A percentile compares a stretch with the other conserved stretches of the same genome.
Conservation (phyloP, 1,284 basidiomycete species). For the Ustilago cynodontis region DNA sequence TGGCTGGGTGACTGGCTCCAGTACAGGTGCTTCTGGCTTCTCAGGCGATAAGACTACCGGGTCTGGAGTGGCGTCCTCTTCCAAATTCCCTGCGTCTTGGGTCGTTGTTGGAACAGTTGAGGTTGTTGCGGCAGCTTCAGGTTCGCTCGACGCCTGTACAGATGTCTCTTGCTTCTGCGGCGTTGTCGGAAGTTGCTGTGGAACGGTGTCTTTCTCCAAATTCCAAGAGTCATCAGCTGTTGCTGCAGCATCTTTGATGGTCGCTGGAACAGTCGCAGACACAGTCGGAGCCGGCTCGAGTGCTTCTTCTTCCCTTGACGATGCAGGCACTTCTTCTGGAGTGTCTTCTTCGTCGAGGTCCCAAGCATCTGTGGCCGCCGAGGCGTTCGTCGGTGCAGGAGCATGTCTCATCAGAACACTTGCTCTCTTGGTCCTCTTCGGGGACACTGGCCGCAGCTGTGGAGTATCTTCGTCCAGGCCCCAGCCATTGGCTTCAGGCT, state of each 20-base stretch:
- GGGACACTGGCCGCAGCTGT: not conserved
- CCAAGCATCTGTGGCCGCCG: constrained; percentile 39
- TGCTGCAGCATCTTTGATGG: not conserved
- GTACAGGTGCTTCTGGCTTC: not conserved
- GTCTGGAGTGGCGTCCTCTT: not conserved
- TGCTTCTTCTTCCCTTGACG: not conserved
- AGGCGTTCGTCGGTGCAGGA: not conserved
- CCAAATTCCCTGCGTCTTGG: not conserved
- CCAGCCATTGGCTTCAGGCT: constrained; percentile 47
- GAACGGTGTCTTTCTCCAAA: constrained; percentile 21
- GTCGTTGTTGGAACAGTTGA: no score
- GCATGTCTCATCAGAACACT: constrained; percentile 1
- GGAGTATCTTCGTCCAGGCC: constrained; percentile 21
- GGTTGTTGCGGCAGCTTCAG: not conserved
- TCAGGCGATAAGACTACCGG: not conserved
- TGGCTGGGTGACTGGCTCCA: not conserved
- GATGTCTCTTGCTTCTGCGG: constrained; percentile 3
- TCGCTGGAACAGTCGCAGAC: not conserved
- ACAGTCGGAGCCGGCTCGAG: not conserved
- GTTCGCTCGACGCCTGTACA: not conserved
- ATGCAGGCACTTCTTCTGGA: not conserved
- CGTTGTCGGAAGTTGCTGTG: constrained; percentile 1
- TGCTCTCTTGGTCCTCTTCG: not conserved
- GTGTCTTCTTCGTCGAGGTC: constrained; percentile 29
- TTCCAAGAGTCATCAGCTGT: constrained; percentile 40